phyloP scores from a whole-genome alignment of 2,329 filamentous ascomycete species.

The Ophiostoma ips region DNA sequence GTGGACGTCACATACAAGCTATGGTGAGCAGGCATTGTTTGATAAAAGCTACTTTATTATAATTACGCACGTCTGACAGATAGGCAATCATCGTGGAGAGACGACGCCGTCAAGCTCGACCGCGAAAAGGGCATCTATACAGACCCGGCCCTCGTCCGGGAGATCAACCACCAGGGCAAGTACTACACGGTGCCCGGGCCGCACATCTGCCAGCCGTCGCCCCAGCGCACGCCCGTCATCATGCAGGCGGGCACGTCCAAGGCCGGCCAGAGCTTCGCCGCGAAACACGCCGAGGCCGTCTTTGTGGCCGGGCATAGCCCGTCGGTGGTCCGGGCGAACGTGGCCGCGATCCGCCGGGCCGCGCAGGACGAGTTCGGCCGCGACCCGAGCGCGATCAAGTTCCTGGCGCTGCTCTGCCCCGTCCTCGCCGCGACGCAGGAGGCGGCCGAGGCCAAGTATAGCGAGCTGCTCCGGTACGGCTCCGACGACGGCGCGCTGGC shows the following conservation, averaged over 20 bases:
- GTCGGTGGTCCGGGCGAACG: not conserved
- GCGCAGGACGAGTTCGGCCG: constrained; percentile 18
- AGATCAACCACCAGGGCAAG: constrained; percentile 10
- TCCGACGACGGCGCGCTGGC: constrained; percentile 13
- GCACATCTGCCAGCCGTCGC: constrained; percentile 16
- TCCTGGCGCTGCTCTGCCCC: constrained; percentile 12
- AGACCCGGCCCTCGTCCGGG: constrained; percentile 6
- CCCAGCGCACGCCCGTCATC: constrained; percentile 14
- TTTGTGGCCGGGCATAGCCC: constrained; percentile 14
- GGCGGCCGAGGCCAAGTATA: constrained; percentile 15
- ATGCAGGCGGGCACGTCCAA: constrained; percentile 16
- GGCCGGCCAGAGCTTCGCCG: constrained; percentile 14
- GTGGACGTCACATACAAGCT: constrained; percentile 15
- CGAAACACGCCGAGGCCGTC: constrained; percentile 17
- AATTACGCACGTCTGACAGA: no score
- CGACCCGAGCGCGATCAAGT: constrained; percentile 13
- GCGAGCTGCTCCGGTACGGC: constrained; percentile 20
- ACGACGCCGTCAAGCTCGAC: constrained; percentile 11
- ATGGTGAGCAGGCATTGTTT: not conserved
- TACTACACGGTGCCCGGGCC: constrained; percentile 8
- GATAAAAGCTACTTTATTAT: not conserved
- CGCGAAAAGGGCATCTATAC: constrained; percentile 6
- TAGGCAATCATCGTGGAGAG: constrained; percentile 7
- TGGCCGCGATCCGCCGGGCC: constrained; percentile 9
- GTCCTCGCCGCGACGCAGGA: constrained; percentile 13